A percentile compares a stretch with the other conserved stretches of the same genome.
These are phyloP conservation scores for Claviceps quebecensis DNA, from an alignment of 2,329 filamentous ascomycete genomes.

Conservation along the genomic window DNA sequence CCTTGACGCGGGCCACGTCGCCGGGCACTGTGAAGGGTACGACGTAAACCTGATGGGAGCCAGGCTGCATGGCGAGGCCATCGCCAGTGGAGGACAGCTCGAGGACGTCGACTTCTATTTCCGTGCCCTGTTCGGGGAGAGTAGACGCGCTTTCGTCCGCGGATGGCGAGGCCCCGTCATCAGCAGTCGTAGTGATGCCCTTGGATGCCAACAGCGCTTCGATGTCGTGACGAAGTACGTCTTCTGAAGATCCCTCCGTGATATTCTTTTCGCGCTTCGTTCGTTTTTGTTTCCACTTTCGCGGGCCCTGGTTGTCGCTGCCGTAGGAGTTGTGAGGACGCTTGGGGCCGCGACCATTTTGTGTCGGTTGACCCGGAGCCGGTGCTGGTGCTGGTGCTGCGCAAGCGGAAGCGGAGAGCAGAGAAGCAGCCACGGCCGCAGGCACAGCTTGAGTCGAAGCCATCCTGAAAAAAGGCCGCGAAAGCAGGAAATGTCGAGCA, in stretches of 20 bases:
- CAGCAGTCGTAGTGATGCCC: constrained; percentile 7
- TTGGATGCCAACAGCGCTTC: constrained; percentile 36
- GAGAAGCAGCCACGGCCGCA: not conserved
- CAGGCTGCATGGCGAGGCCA: constrained; percentile 61
- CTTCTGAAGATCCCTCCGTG: constrained; percentile 48
- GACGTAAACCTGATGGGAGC: constrained; percentile 57
- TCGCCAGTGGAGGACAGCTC: constrained; percentile 86
- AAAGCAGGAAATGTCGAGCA: not conserved
- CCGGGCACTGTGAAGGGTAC: constrained; percentile 83
- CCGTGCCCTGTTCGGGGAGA: constrained; percentile 53
- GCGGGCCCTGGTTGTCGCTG: not conserved
- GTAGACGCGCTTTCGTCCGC: constrained; percentile 14
- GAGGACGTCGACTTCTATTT: constrained; percentile 69
- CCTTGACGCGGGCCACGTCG: constrained; percentile 64
- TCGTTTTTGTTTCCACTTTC: constrained; percentile 31
- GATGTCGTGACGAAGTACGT: constrained; percentile 53
- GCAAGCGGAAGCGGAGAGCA: not conserved
- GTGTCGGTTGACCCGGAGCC: not conserved
- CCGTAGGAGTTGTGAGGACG: not conserved
- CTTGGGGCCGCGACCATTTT: constrained; percentile 2
- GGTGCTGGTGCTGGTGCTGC: not conserved
- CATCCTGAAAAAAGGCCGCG: constrained; percentile 6
- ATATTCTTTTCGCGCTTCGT: constrained; percentile 45
- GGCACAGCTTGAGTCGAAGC: constrained; percentile 4
- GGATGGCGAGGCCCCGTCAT: not conserved